A percentile compares a stretch with the other conserved stretches of the same genome.
Conservation (phyloP, 495 filamentous ascomycete genomes). For the Hypoxylon fragiforme region DNA sequence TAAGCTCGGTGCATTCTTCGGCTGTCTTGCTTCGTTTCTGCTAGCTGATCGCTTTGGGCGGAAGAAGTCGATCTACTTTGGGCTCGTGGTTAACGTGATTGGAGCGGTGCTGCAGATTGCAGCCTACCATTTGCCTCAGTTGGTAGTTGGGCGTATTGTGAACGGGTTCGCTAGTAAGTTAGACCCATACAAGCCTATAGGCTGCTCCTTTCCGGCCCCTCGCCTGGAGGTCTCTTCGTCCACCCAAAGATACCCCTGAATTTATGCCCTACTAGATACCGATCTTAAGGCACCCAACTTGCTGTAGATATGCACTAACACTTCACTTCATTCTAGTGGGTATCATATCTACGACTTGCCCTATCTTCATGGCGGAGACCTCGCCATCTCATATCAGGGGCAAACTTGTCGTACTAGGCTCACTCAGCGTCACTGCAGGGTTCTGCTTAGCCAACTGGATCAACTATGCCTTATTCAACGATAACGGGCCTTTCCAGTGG, state of each 20-base stretch:
- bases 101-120: constrained; percentile 39
- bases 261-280: constrained; percentile 3
- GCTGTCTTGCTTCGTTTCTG: constrained; percentile 34
- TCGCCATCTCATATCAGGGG: constrained; percentile 36
- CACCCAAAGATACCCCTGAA: constrained; percentile 8
- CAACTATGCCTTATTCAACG: constrained; percentile 39
- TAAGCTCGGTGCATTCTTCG: constrained; percentile 52
- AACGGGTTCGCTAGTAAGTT: constrained; percentile 36
- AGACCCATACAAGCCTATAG: neutral
- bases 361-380: constrained; percentile 34
- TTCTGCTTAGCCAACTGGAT: constrained; percentile 43
- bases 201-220: neutral
- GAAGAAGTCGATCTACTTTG: constrained; percentile 40
- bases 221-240: neutral
- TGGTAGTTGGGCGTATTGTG: constrained; percentile 37
- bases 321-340: constrained; percentile 30
- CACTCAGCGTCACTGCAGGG: constrained; percentile 36
- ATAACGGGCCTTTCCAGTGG: constrained; percentile 39
- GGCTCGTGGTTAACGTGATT: constrained; percentile 35
- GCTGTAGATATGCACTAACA: constrained; percentile 16
- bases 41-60: constrained; percentile 41
- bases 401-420: constrained; percentile 41
- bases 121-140: constrained; percentile 39
- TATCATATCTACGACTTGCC: constrained; percentile 33
- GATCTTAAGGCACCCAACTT: constrained; percentile 1